Base-by-base conservation (phyloP, 176 grass and related monocot species). In the Cocos nucifera region DNA sequence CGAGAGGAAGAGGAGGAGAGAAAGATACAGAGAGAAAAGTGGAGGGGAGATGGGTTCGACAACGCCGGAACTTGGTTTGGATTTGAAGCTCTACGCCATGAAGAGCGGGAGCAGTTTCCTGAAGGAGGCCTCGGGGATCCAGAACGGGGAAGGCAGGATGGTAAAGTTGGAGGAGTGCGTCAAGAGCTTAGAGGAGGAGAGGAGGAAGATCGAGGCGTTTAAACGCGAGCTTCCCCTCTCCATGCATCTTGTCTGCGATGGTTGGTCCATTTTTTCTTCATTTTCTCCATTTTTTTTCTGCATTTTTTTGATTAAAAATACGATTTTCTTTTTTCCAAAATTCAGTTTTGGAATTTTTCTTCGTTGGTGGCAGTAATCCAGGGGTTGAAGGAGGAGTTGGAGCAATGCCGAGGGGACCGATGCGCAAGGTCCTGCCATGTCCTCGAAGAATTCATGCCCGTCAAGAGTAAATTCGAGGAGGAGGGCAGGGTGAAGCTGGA, bases 201-300 rank as follows among this genome's bases (percentile, higher is more conserved):
- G 69, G 75, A 27, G 53, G 57, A 98, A 98, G 84, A 98, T 98
- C 69, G 84, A 88, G 63, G 93, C 80, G 17, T 98, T 98, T 61
- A 75, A 71, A 0, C 76, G 93, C 16, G 93, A 98, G 70, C 93
- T 98, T 32, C 93, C 93, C 52, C 76, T 89, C 76, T 82, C 87
- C 73, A 78, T 98, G 63, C 81, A 76, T 73, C 87, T 98, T 66
- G 57, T 98, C 19, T 25, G 55, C 17, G 82, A 83, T 49, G 87
- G 93, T 98, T 15, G 54, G 82, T 32, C 18, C 16, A 54, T 53
- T 44, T 26, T 22, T 50, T 22, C 21, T 69, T 18, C 19, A 44
- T 27, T 58, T 22, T 2, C 4, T 49, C 14, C 12, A 32, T 64
- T 65, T 23, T 22, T 1, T 44, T 23, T 5, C 19, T 25, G 26